These are phyloP conservation scores for Phyllosticta citriasiana DNA, from an alignment of 2,329 filamentous ascomycete genomes.

Conservation along the genomic window DNA sequence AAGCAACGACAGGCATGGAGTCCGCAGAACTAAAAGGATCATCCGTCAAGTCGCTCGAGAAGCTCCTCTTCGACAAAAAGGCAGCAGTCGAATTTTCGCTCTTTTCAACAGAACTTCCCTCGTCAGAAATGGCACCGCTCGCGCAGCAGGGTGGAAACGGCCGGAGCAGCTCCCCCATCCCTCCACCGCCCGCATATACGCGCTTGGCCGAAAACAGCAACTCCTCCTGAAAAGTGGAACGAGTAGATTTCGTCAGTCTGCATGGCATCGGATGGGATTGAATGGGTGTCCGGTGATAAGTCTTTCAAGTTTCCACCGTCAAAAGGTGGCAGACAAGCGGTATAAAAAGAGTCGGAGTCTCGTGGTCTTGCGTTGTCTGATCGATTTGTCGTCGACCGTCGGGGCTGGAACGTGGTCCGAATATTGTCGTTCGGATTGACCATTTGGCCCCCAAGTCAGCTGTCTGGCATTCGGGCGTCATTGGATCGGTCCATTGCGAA, in stretches of 20 bases:
- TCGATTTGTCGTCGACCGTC: too few relatives aligned
- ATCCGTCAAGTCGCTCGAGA: conserved; percentile 10
- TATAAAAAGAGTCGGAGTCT: too few relatives aligned
- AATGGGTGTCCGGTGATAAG: neutral
- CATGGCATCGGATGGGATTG: neutral
- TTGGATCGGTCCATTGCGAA: neutral
- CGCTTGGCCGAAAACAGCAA: neutral
- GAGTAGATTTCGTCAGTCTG: neutral
- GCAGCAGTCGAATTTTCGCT: neutral
- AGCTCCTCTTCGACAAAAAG: neutral
- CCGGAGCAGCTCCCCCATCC: neutral
- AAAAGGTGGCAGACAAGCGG: too few relatives aligned
- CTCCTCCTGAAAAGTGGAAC: neutral
- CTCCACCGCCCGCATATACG: neutral
- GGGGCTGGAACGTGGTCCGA: too few relatives aligned
- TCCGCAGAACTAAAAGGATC: conserved; percentile 15
- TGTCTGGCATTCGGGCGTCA: neutral
- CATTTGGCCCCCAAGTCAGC: too few relatives aligned
- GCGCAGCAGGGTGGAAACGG: neutral
- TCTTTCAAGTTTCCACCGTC: too few relatives aligned
- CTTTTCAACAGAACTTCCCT: neutral
- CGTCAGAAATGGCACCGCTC: neutral
- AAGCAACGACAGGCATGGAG: conserved; percentile 16
- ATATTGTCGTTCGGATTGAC: too few relatives aligned
- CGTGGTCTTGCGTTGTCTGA: too few relatives aligned